Conservation (phyloP, 208 protist genomes). For the Angomonas deanei region DNA sequence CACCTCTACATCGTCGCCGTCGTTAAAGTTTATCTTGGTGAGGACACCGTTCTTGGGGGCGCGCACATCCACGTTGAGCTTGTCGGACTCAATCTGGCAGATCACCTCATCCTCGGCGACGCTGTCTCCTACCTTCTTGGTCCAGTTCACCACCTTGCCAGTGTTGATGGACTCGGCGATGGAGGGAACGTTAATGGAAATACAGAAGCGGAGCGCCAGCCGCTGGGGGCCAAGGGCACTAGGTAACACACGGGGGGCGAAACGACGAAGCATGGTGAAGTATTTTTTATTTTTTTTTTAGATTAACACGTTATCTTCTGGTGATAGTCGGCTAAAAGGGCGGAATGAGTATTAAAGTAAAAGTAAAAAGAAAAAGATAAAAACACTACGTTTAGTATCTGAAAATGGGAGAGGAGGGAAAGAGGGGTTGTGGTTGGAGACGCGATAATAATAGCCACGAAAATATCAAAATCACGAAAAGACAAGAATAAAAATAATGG, state of each 20-base stretch:
- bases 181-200: slow-evolving; percentile 91
- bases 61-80: slow-evolving; percentile 95
- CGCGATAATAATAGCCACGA: too few species aligned
- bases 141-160: slow-evolving; percentile 94
- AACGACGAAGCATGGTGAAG: slow-evolving; percentile 59
- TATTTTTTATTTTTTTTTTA: slow-evolving; percentile 8
- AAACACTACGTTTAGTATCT: neutral
- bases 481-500: too few species aligned
- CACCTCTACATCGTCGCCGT: slow-evolving; percentile 89
- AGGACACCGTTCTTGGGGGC: slow-evolving; percentile 91
- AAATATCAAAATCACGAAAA: too few species aligned
- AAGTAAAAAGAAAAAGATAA: slow-evolving; percentile 11
- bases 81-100: slow-evolving; percentile 98
- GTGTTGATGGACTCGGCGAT: slow-evolving; percentile 98
- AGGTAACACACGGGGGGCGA: slow-evolving; percentile 28
- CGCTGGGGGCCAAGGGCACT: slow-evolving; percentile 22
- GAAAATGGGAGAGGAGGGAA: too few species aligned
- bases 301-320: neutral
- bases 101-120: slow-evolving; percentile 96
- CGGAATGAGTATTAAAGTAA: slow-evolving; percentile 8
- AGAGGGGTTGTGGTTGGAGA: too few species aligned
- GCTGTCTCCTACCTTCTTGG: slow-evolving; percentile 93
- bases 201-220: slow-evolving; percentile 74
- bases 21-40: slow-evolving; percentile 83
- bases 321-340: too few species aligned